These are phyloP conservation scores for Myxozyma neotropica DNA, from an alignment of 805 yeast species.

Conservation along the genomic window DNA sequence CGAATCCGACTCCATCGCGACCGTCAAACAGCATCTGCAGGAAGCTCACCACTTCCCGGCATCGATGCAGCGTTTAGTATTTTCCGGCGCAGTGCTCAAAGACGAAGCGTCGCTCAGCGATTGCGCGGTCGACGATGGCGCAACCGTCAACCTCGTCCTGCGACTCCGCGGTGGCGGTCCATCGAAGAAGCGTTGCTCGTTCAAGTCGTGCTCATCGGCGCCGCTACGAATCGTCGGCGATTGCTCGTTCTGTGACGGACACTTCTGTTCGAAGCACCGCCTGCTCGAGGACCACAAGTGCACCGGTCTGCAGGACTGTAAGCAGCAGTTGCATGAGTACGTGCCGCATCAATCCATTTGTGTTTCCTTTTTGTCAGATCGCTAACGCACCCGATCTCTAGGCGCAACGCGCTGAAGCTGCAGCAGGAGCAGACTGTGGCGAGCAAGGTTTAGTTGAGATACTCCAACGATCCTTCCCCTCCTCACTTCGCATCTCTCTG, in stretches of 20 bases:
- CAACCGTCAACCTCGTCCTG: conserved; percentile 79
- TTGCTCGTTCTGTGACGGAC: conserved; percentile 81
- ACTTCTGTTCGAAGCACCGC: conserved; percentile 84
- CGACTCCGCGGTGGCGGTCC: conserved; percentile 92
- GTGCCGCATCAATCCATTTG: neutral
- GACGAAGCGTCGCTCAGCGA: conserved; percentile 84
- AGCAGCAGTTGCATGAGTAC: conserved; percentile 73
- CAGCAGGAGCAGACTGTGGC: conserved; percentile 84
- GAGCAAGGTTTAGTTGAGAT: conserved; percentile 55
- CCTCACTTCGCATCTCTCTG: neutral
- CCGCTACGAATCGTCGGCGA: conserved; percentile 73
- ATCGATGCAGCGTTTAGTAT: conserved; percentile 48
- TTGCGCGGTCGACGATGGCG: conserved; percentile 86
- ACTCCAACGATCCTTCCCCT: neutral
- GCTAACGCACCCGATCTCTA: conserved; percentile 2
- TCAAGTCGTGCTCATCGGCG: conserved; percentile 60
- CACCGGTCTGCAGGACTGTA: conserved; percentile 74
- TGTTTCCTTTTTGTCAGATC: neutral
- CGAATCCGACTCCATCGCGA: conserved; percentile 18
- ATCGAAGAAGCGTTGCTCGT: conserved; percentile 52
- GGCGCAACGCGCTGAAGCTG: conserved; percentile 76
- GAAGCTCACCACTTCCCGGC: conserved; percentile 21
- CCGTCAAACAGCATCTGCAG: conserved; percentile 25
- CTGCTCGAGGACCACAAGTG: conserved; percentile 83
- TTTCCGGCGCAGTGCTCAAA: conserved; percentile 85